These are phyloP conservation scores for Pulveroboletus frians DNA, from an alignment of 768 basidiomycete species.

Conservation along the genomic window DNA sequence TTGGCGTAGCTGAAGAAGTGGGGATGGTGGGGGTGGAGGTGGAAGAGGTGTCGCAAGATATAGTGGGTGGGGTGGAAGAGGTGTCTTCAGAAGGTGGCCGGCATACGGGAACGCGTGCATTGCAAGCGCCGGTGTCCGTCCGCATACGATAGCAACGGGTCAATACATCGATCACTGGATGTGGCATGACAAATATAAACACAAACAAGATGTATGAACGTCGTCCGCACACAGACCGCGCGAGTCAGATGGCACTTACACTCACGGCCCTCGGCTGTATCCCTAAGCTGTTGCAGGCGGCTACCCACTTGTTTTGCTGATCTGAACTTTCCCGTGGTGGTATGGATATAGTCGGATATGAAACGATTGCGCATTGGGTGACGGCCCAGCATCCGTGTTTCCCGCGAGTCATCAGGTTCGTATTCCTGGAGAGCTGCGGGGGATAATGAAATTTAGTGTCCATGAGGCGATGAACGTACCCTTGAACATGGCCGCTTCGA, in stretches of 20 bases:
- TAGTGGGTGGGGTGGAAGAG: constrained; percentile 19
- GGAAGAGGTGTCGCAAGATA: constrained; percentile 26
- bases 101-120: constrained; percentile 15
- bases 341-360: constrained; percentile 72
- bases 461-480: constrained; percentile 37
- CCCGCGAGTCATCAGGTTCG: constrained; percentile 65
- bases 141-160: constrained; percentile 31
- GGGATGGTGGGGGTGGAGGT: constrained; percentile 15
- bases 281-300: constrained; percentile 71
- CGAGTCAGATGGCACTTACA: constrained; percentile 40
- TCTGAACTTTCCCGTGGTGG: constrained; percentile 62
- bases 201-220: constrained; percentile 24
- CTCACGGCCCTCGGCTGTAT: constrained; percentile 67
- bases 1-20: constrained; percentile 18
- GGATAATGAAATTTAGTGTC: constrained; percentile 13
- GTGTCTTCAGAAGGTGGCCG: constrained; percentile 3
- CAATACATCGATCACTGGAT: constrained; percentile 31
- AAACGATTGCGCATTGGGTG: constrained; percentile 78
- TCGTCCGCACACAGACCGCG: constrained; percentile 26
- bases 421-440: constrained; percentile 63
- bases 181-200: constrained; percentile 27
- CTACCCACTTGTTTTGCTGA: constrained; percentile 79
- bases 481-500: constrained; percentile 73
- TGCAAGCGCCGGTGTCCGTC: constrained; percentile 18
- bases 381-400: constrained; percentile 66